Conservation (phyloP, 2,329 filamentous ascomycete genomes). For the Botrytis medusae region DNA sequence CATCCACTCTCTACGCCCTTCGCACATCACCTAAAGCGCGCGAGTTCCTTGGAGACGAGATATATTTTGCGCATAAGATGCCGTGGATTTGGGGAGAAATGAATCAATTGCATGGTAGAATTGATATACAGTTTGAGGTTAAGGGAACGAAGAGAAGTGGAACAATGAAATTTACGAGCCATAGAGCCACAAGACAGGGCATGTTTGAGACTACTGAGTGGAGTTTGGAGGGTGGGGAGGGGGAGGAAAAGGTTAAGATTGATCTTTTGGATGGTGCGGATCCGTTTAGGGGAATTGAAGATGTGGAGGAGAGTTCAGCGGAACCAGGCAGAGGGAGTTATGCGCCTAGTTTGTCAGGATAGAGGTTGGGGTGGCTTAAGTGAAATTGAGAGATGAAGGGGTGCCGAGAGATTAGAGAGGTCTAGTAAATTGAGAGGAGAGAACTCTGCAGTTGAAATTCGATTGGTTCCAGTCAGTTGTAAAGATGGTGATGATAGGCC, state of each 20-base stretch:
- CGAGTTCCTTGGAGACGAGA: constrained; percentile 78
- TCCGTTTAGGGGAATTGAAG: constrained; percentile 61
- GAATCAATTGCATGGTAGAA: constrained; percentile 89
- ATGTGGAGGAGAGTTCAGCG: constrained; percentile 45
- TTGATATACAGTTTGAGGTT: constrained; percentile 84
- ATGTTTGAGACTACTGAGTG: constrained; percentile 88
- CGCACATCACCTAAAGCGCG: constrained; percentile 76
- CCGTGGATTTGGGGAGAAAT: constrained; percentile 85
- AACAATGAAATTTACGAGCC: constrained; percentile 78
- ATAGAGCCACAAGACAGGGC: constrained; percentile 60
- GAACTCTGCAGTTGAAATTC: neutral
- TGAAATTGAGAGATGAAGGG: neutral
- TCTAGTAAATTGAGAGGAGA: neutral
- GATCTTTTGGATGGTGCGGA: constrained; percentile 73
- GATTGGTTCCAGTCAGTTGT: neutral
- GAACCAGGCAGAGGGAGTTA: constrained; percentile 40
- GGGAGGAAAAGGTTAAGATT: constrained; percentile 58
- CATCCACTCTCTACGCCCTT: constrained; percentile 85
- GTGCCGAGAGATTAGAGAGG: constrained; percentile 13
- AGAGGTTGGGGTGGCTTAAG: neutral
- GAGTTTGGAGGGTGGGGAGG: constrained; percentile 66
- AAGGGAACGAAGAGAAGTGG: constrained; percentile 72
- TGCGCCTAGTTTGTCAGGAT: constrained; percentile 37
- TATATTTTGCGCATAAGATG: constrained; percentile 76
- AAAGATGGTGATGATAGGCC: neutral